Evolutionary conservation across 805 yeast genomes (phyloP).

Genomic region (Zygosaccharomyces pseudorouxii): DNA sequence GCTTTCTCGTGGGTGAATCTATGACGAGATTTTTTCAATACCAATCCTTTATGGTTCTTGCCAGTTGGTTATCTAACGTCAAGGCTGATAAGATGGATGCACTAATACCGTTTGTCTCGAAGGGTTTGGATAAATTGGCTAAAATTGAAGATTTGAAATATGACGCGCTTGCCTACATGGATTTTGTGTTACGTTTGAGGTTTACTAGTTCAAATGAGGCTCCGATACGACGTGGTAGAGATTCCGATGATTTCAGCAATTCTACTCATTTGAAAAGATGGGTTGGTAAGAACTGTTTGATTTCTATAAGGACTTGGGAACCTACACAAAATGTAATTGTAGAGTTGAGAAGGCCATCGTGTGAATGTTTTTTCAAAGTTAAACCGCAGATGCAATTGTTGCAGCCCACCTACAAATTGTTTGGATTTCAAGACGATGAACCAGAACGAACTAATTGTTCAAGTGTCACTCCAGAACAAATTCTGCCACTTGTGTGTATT

Average conservation of each 20-base stretch:
- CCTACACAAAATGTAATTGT: slow-evolving; percentile 1
- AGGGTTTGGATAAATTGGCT: slow-evolving; percentile 46
- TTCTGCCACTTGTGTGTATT: slow-evolving; percentile 7
- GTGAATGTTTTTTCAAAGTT: slow-evolving; percentile 8
- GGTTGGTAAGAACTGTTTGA: slow-evolving; percentile 8
- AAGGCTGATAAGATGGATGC: slow-evolving; percentile 52
- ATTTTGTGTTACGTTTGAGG: slow-evolving; percentile 62
- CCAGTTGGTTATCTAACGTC: slow-evolving; percentile 68
- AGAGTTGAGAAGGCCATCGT: slow-evolving; percentile 11
- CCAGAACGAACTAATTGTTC: neutral
- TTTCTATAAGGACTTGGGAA: slow-evolving; percentile 7
- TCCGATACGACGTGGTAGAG: slow-evolving; percentile 2
- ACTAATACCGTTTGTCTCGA: slow-evolving; percentile 58
- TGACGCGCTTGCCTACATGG: slow-evolving; percentile 59
- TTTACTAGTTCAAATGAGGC: slow-evolving; percentile 36
- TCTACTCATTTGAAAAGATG: slow-evolving; percentile 6
- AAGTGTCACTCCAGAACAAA: slow-evolving; percentile 4
- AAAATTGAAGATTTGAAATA: slow-evolving; percentile 37
- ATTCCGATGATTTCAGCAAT: neutral
- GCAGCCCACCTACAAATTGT: slow-evolving; percentile 9
- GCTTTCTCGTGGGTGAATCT: slow-evolving; percentile 43
- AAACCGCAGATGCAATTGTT: neutral
- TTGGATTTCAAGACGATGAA: slow-evolving; percentile 5
- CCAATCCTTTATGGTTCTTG: slow-evolving; percentile 62
- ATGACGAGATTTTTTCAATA: slow-evolving; percentile 57